Evolutionary conservation across 2,329 filamentous ascomycete genomes (phyloP).

Genomic region (Hymenoscyphus occultus): DNA sequence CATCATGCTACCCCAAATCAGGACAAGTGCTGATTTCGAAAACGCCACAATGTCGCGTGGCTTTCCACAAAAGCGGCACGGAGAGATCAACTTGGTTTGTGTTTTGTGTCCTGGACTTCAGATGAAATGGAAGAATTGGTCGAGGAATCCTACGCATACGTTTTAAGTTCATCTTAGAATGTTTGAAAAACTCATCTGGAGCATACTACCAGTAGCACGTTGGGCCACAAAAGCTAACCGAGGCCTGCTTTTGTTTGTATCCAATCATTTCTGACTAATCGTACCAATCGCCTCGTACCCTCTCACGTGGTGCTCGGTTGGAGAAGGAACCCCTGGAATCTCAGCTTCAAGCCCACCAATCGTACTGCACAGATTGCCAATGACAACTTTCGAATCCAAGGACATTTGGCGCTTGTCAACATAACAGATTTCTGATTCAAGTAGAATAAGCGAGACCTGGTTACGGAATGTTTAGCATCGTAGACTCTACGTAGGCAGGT

Average conservation of each 20-base stretch:
- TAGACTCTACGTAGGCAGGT: neutral
- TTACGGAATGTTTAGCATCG: neutral
- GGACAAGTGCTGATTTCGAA: neutral
- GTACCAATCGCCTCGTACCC: too few relatives aligned
- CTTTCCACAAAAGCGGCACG: neutral
- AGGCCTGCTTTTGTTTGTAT: too few relatives aligned
- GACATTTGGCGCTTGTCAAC: neutral
- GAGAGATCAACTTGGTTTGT: neutral
- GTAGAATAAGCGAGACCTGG: neutral
- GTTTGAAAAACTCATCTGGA: too few relatives aligned
- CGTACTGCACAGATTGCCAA: neutral
- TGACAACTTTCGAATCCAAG: neutral
- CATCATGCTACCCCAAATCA: neutral
- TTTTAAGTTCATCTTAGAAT: too few relatives aligned
- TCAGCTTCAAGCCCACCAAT: neutral
- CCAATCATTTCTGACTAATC: too few relatives aligned
- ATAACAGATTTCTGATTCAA: neutral
- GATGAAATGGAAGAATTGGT: too few relatives aligned
- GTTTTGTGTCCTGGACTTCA: neutral
- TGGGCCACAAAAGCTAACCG: too few relatives aligned
- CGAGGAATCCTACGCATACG: too few relatives aligned
- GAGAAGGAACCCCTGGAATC: neutral
- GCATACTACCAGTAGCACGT: too few relatives aligned
- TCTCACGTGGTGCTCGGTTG: too few relatives aligned
- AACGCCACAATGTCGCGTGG: neutral